Evolutionary conservation across 106 monocot species (phyloP), one percentile per base, ranked within the genome.

Genomic region (Cymbidium sinense): DNA sequence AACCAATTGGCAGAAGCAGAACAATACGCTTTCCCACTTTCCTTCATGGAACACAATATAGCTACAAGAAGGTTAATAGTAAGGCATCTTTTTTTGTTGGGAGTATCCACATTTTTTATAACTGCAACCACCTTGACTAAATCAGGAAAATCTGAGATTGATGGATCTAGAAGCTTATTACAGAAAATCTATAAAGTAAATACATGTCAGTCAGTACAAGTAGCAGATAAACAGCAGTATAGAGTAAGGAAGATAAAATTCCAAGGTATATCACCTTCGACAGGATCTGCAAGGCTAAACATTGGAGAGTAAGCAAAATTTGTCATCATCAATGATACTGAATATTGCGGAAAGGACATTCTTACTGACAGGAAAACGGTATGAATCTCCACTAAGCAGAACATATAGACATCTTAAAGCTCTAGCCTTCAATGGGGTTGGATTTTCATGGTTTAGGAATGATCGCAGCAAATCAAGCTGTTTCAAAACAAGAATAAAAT

Each of bases 381-480:
- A 87, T n/a, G 79, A 35, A 71, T 77, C 77, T 81, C 79, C 21
- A 31, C 15, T 29, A 72, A 81, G 77, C 20, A 95, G 80, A 83
- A 86, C 70, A 50, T n/a, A 50, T 44, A 95, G 50, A 69, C 87
- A 89, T 74, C 85, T 95, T 39, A 91, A 81, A 43, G 84, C 82
- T 47, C 73, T 78, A 44, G 54, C 81, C 78, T 89, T 84, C 39
- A 89, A 20, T 3, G 62, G 12, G 47, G 61, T 61, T 50, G 87
- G 25, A 83, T 70, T 74, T 80, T 83, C 84, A 67, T 44, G 21
- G 33, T 23, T 58, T 70, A 88, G 36, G 81, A 77, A 81, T 47
- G 79, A 70, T 17, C 81, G 62, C 34, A 95, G 81, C 41, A 88
- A 84, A 13, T 89, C 79, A 69, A 88, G 83, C 95, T 95, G 89